A percentile compares a stretch with the other conserved stretches of the same genome.
phyloP scores from a whole-genome alignment of 257 asterid species.

The Solanum neorickii region DNA sequence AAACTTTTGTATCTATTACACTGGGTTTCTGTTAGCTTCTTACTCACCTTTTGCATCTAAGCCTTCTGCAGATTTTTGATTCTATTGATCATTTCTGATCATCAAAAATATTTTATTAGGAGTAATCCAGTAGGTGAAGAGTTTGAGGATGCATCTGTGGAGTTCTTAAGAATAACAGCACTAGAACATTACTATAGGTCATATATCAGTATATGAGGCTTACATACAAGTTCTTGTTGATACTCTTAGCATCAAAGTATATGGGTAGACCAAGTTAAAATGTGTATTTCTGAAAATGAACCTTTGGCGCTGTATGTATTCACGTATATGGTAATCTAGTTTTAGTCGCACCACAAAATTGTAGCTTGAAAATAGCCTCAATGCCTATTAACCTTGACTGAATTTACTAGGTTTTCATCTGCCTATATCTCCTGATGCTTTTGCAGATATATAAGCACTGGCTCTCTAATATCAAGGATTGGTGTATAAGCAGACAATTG shows the following conservation, averaged over 20 bases:
- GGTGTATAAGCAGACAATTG: slow-evolving; percentile 98
- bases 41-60: background rate
- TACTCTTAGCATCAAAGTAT: background rate
- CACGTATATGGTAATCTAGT: background rate
- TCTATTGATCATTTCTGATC: background rate
- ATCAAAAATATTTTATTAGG: background rate
- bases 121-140: background rate
- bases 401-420: background rate
- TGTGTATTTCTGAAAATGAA: background rate
- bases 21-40: background rate
- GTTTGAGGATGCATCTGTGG: background rate
- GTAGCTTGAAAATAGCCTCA: background rate
- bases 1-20: background rate
- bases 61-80: background rate
- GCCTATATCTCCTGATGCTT: background rate
- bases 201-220: background rate
- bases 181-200: background rate
- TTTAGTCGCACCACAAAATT: background rate
- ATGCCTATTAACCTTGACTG: background rate
- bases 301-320: background rate
- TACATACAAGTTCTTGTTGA: background rate
- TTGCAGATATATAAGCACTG: slow-evolving; percentile 85
- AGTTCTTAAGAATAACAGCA: background rate
- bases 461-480: slow-evolving; percentile 94
- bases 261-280: background rate